These are phyloP conservation scores for Pisolithus marmoratus DNA, from an alignment of 768 basidiomycete species.

Conservation along the genomic window DNA sequence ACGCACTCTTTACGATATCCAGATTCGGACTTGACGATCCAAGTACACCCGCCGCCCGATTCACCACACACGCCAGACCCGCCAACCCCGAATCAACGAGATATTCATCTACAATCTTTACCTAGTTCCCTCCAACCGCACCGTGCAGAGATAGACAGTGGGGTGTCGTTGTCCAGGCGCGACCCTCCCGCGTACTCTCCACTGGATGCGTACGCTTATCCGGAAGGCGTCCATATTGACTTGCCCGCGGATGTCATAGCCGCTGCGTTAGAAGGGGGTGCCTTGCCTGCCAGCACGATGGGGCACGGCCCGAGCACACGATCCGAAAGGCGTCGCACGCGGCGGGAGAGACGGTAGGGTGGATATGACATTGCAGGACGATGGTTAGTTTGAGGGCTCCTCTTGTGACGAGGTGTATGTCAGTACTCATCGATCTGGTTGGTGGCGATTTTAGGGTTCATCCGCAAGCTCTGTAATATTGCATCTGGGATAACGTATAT, in stretches of 20 bases:
- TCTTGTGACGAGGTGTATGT: no score
- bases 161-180: constrained; percentile 39
- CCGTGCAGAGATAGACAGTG: constrained; percentile 9
- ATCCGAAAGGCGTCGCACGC: constrained; percentile 55
- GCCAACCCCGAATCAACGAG: constrained; percentile 77
- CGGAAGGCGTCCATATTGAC: constrained; percentile 89
- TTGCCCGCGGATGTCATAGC: constrained; percentile 89
- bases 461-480: constrained; percentile 2
- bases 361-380: not conserved
- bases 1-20: constrained; percentile 59
- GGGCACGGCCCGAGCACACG: constrained; percentile 43
- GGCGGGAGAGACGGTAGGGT: constrained; percentile 38
- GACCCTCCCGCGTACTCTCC: constrained; percentile 87
- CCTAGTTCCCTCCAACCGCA: constrained; percentile 23
- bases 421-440: no score
- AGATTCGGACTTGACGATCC: constrained; percentile 63
- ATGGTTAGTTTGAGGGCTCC: constrained; percentile 10
- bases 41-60: constrained; percentile 74
- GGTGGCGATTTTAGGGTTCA: not conserved
- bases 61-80: constrained; percentile 75
- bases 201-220: constrained; percentile 76
- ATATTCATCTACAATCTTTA: constrained; percentile 75
- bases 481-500: constrained; percentile 10
- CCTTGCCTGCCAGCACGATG: constrained; percentile 54
- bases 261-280: constrained; percentile 74